Percentiles rank a stretch among this genome's conserved stretches.
Evolutionary conservation across 1,284 basidiomycete genomes (phyloP).

Genomic region (Boletus hoseneyae): DNA sequence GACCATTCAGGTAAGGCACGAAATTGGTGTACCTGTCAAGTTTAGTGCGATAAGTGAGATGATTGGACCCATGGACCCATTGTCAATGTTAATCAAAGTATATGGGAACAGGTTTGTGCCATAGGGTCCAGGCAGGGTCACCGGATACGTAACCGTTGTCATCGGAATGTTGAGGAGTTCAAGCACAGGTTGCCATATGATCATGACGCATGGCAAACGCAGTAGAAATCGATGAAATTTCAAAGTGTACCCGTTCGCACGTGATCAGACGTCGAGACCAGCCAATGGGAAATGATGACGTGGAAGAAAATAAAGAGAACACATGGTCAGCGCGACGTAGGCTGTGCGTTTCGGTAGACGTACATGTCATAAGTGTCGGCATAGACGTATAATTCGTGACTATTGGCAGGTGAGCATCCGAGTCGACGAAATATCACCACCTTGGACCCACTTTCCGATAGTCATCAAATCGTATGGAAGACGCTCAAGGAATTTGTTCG

Average conservation of each 20-base stretch:
- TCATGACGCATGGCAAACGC: background rate
- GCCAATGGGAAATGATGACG: background rate
- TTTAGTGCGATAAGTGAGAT: background rate
- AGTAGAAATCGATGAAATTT: background rate
- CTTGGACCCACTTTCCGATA: slow-evolving; percentile 67
- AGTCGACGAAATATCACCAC: background rate
- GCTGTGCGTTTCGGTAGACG: slow-evolving; percentile 16
- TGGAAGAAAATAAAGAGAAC: background rate
- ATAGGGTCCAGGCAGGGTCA: background rate
- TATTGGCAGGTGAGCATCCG: slow-evolving; percentile 29
- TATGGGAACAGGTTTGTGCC: background rate
- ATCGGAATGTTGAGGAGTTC: background rate
- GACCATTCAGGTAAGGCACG: slow-evolving; percentile 65
- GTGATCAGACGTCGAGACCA: background rate
- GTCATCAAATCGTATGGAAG: slow-evolving; percentile 82
- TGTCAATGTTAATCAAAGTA: background rate
- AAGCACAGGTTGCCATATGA: background rate
- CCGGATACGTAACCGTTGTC: background rate
- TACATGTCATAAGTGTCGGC: slow-evolving; percentile 73
- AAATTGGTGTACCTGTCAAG: slow-evolving; percentile 63
- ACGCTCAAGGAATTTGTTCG: slow-evolving; percentile 68
- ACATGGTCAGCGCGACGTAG: slow-evolving; percentile 11
- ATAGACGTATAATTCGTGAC: slow-evolving; percentile 85
- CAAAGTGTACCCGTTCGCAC: background rate
- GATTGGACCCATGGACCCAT: background rate